Evolutionary conservation across 2,329 filamentous ascomycete species (phyloP).

Genomic region (Aureobasidium uvarum): DNA sequence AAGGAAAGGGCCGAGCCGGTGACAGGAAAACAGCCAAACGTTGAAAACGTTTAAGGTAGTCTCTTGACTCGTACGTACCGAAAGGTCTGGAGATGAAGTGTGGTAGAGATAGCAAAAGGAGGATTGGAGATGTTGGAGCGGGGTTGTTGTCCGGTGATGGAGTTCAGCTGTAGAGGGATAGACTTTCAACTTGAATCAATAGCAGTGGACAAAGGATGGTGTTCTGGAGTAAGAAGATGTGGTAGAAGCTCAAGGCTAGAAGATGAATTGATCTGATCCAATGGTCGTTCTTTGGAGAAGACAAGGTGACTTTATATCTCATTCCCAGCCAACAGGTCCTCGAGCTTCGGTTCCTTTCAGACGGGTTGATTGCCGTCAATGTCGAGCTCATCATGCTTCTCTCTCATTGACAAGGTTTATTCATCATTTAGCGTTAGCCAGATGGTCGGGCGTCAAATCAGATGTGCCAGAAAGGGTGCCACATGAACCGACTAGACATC

Average conservation of each 20-base stretch:
- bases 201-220: background rate
- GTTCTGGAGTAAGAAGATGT: background rate
- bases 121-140: background rate
- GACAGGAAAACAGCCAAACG: background rate
- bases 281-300: constrained; percentile 10
- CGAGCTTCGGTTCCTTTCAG: constrained; percentile 1
- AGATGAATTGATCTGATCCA: constrained; percentile 19
- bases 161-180: constrained; percentile 14
- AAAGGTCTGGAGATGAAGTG: too few species aligned
- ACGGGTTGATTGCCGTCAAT: constrained; percentile 7
- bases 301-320: constrained; percentile 7
- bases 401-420: constrained; percentile 13
- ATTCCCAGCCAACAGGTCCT: constrained; percentile 3
- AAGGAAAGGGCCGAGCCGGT: constrained; percentile 12
- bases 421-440: constrained; percentile 20
- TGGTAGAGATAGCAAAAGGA: background rate
- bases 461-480: constrained; percentile 16
- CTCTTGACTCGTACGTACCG: constrained; percentile 15
- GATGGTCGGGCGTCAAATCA: constrained; percentile 24
- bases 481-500: constrained; percentile 6
- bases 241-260: background rate
- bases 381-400: constrained; percentile 3
- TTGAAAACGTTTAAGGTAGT: background rate
- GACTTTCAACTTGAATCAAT: background rate
- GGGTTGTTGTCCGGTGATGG: background rate